phyloP scores from a whole-genome alignment of 306 rosid genomes.

The Begonia fuchsioides region DNA sequence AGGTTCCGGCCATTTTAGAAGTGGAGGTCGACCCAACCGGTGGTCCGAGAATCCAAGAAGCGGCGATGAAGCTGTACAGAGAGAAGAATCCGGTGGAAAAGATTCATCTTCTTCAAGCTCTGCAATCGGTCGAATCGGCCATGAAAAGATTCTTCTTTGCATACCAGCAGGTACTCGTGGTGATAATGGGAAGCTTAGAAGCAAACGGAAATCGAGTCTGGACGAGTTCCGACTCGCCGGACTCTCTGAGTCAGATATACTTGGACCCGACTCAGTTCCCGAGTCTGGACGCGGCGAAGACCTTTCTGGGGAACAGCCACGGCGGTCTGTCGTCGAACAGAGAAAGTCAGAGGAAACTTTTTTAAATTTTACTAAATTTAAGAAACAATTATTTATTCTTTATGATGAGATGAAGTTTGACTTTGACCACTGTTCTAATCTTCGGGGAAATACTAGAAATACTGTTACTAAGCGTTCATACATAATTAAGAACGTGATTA shows the following conservation, averaged over 20 bases:
- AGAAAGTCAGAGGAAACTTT: slow-evolving; percentile 1
- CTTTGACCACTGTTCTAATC: too few relatives aligned
- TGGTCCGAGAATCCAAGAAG: slow-evolving; percentile 84
- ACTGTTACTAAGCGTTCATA: too few relatives aligned
- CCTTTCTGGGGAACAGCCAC: slow-evolving; percentile 43
- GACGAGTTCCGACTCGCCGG: slow-evolving; percentile 30
- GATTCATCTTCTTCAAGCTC: slow-evolving; percentile 57
- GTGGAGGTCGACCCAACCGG: slow-evolving; percentile 88
- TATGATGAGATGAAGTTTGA: too few relatives aligned
- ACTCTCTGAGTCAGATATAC: slow-evolving; percentile 62
- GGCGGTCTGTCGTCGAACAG: slow-evolving; percentile 4
- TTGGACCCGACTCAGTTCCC: slow-evolving; percentile 81
- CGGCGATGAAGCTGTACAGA: slow-evolving; percentile 73
- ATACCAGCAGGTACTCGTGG: slow-evolving; percentile 63
- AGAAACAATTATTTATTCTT: background rate
- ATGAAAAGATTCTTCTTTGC: slow-evolving; percentile 62
- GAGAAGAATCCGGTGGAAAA: slow-evolving; percentile 34
- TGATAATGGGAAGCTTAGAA: slow-evolving; percentile 68
- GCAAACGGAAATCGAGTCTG: slow-evolving; percentile 63
- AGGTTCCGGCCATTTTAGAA: slow-evolving; percentile 53
- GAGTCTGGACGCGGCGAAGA: slow-evolving; percentile 88
- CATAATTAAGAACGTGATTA: too few relatives aligned
- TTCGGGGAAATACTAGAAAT: too few relatives aligned
- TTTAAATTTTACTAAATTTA: background rate
- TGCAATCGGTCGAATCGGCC: slow-evolving; percentile 64